Base-by-base conservation (phyloP, 331 rosid genomes). In the Acacia pycnantha region DNA sequence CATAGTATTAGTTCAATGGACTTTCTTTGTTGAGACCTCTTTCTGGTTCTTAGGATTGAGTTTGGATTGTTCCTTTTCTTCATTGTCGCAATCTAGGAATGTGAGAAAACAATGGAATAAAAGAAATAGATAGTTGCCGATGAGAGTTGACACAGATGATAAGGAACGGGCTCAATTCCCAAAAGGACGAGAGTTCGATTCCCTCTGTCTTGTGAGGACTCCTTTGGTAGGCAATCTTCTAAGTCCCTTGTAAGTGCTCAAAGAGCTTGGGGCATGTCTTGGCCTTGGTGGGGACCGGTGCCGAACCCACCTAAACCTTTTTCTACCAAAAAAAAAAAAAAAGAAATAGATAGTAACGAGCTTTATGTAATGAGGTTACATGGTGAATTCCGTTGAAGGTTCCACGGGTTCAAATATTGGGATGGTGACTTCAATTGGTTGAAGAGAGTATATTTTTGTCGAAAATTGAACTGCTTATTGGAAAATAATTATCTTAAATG, bases 31-130 rank as follows among this genome's bases (percentile, higher is more conserved):
- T 68, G 40, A 11, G 44, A 64, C 59, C 82, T 43, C 47, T 59
- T 77, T 72, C 43, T 72, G 76, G 40, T n/a, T 61, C 74, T 78
- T 48, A 8, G 31, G 24, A 73, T 69, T 75, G 69, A 10, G 75
- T 73, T 21, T 59, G 47, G 70, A 65, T 22, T 65, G 50, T 22
- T 58, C 41, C 10, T 33, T 76, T 56, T 41, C 54, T 54, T 50
- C 31, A 24, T 14, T 59, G 41, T 47, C 15, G n/a, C 27, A 29
- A 73, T 48, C 18, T 16, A 27, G 44, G 62, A 3, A 73, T 73
- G 61, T n/a, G 50, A 0, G 22, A 54, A 54, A 54, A 51, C 33
- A 31, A 3, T 50, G 58, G 16, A 71, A 48, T 47, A 19, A 4
- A 8, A 62, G 69, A 29, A 66, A 16, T 18, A 33, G 41, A 35